A percentile compares a stretch with the other conserved stretches of the same genome.
Conservation (phyloP, 768 basidiomycete species). For the Russula virescens region DNA sequence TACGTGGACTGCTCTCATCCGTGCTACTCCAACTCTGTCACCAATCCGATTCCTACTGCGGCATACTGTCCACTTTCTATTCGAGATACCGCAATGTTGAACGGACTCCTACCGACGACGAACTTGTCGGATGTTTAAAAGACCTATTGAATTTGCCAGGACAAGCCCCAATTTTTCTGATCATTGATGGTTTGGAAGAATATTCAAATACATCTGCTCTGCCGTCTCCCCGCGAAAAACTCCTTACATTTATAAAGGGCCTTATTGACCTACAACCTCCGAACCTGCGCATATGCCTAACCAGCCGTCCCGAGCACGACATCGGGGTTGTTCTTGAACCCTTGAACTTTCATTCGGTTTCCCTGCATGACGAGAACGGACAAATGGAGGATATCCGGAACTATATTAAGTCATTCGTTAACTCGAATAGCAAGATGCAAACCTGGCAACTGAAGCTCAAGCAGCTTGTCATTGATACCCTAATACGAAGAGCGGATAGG, state of each 20-base stretch:
- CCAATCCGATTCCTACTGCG: background rate
- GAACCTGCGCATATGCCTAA: background rate
- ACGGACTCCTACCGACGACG: background rate
- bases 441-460: background rate
- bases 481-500: background rate
- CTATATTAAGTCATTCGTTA: background rate
- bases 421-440: background rate
- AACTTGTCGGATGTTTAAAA: background rate
- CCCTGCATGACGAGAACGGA: background rate
- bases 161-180: background rate
- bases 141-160: background rate
- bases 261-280: background rate
- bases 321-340: background rate
- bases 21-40: background rate
- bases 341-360: background rate
- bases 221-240: too few species aligned
- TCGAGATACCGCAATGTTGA: background rate
- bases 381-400: background rate
- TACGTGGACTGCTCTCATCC: background rate
- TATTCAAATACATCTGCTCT: background rate
- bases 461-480: background rate
- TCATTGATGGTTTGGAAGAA: background rate
- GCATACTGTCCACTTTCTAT: background rate
- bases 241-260: background rate
- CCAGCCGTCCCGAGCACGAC: background rate